Conservation (phyloP, 1,284 basidiomycete species). For the Pseudozyma sp. region DNA sequence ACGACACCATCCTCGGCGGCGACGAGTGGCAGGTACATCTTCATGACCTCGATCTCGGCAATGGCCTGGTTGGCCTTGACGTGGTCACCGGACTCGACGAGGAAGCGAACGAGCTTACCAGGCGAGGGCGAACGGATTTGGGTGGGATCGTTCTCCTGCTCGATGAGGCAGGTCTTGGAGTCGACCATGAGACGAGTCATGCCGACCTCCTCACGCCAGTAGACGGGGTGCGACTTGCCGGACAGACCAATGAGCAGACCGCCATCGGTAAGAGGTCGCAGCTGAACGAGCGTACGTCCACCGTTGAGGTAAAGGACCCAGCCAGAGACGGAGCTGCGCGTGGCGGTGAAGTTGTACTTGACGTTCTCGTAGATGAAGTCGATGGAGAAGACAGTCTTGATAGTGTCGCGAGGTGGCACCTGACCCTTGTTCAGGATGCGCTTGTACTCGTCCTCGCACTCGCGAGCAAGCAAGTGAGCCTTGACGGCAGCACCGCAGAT, state of each 20-base stretch:
- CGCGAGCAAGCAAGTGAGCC: conserved; percentile 88
- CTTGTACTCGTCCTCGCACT: conserved; percentile 92
- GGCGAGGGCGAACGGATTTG: conserved; percentile 95
- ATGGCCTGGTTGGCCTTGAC: conserved; percentile 95
- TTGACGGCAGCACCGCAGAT: conserved; percentile 95
- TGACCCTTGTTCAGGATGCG: conserved; percentile 97
- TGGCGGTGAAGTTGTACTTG: conserved; percentile 95
- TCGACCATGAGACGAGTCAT: conserved; percentile 83
- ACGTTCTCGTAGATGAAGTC: conserved; percentile 94
- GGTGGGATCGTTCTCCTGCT: conserved; percentile 99
- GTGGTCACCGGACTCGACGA: conserved; percentile 97
- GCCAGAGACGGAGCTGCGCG: conserved; percentile 84
- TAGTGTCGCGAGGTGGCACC: conserved; percentile 90
- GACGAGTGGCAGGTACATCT: conserved; percentile 74
- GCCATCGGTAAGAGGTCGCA: conserved; percentile 88
- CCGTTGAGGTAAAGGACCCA: conserved; percentile 98
- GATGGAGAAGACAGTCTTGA: conserved; percentile 96
- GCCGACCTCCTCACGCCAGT: conserved; percentile 97
- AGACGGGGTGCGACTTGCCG: conserved; percentile 95
- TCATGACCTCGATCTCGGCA: conserved; percentile 87
- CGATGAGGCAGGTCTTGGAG: conserved; percentile 96
- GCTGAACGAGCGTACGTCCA: conserved; percentile 71
- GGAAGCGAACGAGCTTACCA: conserved; percentile 93
- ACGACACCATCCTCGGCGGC: conserved; percentile 91
- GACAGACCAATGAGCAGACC: conserved; percentile 91